Evolutionary conservation across 108 stramenopile species (phyloP), one percentile per base, ranked within the genome.

Genomic region (Phaeodactylum tricornutum): DNA sequence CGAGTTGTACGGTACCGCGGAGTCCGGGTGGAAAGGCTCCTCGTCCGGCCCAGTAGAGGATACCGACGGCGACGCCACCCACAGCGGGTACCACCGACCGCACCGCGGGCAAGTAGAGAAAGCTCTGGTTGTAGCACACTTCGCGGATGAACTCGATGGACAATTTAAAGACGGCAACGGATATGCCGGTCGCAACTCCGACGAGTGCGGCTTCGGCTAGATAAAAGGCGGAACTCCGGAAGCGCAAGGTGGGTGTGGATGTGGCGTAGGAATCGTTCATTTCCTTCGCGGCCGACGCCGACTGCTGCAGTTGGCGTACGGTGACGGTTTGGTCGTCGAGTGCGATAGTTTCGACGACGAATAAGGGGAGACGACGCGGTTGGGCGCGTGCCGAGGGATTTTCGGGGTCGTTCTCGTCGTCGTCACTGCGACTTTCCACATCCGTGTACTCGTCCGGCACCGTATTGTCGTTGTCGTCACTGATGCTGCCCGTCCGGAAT

Each of bases 111-210:
- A 50, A 16, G 41, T 16, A 7, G 41, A 42, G 7, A 0, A 66
- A 11, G 6, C 59, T 64, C 21, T 64, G 60, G 4, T 60, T 60
- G 51, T 82, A 78, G n/a, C 53, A 57, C 12, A 61, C 31, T 57
- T 71, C 61, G 11, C 74, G 57, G 19, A 81, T 57, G 29, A 39
- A 47, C 36, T 84, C 82, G 17, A 84, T 79, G 20, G 72, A 52
- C 33, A 78, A 52, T 61, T 88, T 88, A 64, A 88, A 88, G 23
- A 59, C 44, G 27, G 76, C 69, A 25, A 88, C 72, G 21, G 59
- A 52, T 25, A 74, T 50, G 7, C 82, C 87, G 14, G 79, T 69
- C 39, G 68, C 24, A 25, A 67, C 39, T 1, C 87, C 87, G n/a
- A 88, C 72, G 7, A 74, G 28, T 5, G 59, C 77, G 12, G 84